These are phyloP conservation scores for Podaxis sp. DNA, from an alignment of 768 basidiomycete genomes.

Conservation along the genomic window DNA sequence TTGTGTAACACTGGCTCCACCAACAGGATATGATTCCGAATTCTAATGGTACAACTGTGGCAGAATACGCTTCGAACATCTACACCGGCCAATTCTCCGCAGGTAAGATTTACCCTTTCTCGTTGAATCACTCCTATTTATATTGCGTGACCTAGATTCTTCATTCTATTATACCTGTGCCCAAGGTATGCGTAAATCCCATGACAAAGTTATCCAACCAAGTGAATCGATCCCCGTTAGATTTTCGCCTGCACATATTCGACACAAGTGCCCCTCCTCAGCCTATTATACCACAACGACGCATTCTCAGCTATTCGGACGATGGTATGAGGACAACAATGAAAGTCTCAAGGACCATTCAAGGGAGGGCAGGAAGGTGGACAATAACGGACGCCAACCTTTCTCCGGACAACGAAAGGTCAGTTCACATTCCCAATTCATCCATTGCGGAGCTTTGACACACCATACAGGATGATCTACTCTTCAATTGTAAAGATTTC, in stretches of 20 bases:
- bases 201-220: neutral
- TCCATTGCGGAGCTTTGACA: neutral
- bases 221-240: conserved; percentile 34
- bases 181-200: conserved; percentile 50
- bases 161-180: conserved; percentile 93
- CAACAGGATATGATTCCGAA: conserved; percentile 74
- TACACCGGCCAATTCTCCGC: conserved; percentile 86
- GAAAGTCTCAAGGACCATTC: conserved; percentile 60
- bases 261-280: conserved; percentile 59
- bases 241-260: conserved; percentile 89
- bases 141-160: conserved; percentile 50
- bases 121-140: conserved; percentile 11
- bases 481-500: conserved; percentile 70
- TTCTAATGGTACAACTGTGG: conserved; percentile 76
- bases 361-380: conserved; percentile 80
- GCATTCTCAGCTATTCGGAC: conserved; percentile 18
- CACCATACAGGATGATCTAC: conserved; percentile 75
- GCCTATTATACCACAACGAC: conserved; percentile 22
- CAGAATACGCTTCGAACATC: conserved; percentile 67
- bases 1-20: conserved; percentile 4
- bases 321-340: conserved; percentile 40
- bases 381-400: conserved; percentile 95
- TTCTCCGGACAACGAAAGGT: conserved; percentile 87
- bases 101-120: conserved; percentile 36
- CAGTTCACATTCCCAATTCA: conserved; percentile 18